These are phyloP conservation scores for Agapanthus africanus DNA, from an alignment of 106 monocot genomes.

Conservation along the genomic window DNA sequence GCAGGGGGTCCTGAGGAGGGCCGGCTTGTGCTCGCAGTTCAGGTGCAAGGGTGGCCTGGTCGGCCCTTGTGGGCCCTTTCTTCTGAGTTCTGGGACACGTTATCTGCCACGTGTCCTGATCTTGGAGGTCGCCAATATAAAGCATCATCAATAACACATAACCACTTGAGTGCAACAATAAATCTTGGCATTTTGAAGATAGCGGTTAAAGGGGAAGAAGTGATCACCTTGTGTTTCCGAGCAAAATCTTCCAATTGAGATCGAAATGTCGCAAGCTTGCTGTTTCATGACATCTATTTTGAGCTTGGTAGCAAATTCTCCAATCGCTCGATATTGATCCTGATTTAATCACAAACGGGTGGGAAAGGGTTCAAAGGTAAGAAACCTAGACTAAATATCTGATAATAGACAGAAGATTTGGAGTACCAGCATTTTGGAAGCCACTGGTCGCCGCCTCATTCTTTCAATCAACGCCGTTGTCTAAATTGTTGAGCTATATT, in stretches of 20 bases:
- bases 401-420: background rate
- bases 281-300: slow-evolving; percentile 89
- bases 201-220: background rate
- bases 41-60: too few relatives aligned
- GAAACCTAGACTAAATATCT: background rate
- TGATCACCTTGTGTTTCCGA: slow-evolving; percentile 83
- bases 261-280: slow-evolving; percentile 77
- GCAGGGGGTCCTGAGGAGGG: too few relatives aligned
- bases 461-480: too few relatives aligned
- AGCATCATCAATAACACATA: too few relatives aligned
- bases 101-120: too few relatives aligned
- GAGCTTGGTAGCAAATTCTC: slow-evolving; percentile 85
- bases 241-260: slow-evolving; percentile 95
- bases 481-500: too few relatives aligned
- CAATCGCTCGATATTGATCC: slow-evolving; percentile 82
- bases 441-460: slow-evolving; percentile 91
- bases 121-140: too few relatives aligned
- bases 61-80: too few relatives aligned
- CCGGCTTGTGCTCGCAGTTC: too few relatives aligned
- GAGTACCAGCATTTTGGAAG: slow-evolving; percentile 61
- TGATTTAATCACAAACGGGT: slow-evolving; percentile 5
- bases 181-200: too few relatives aligned
- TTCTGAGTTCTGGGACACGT: too few relatives aligned
- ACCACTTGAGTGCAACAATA: too few relatives aligned
- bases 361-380: background rate